Evolutionary conservation across 495 filamentous ascomycete species (phyloP), one percentile per base, ranked within the genome.

Genomic region (Tuber melanosporum): DNA sequence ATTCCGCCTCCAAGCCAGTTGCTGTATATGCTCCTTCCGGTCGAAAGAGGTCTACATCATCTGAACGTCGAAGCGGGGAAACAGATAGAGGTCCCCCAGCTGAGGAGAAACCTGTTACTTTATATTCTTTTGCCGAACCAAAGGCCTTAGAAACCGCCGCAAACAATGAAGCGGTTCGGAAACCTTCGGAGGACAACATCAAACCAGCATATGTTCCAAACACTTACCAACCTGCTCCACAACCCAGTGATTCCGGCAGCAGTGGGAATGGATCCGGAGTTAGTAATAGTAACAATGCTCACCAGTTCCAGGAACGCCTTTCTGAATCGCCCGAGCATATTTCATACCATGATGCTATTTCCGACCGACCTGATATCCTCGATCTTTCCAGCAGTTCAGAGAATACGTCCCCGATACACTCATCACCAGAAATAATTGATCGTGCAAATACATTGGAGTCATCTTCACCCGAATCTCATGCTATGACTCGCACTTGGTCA

Each of bases 311-410:
- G 3, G 87, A 90, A 78, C 86, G 88, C 19, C 83, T 91, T 75
- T 91, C 92, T 0, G 94, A 95, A 81, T 95, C 93, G 10, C 94
- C 94, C 19, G 89, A 94, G 22, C 87, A 92, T 78, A 87, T 93
- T 26, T 93, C 92, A 14, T 90, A 89, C 17, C 83, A 87, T 36
- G 85, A 83, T 39, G 82, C 85, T 49, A 66, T 66, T n/a, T 84
- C 84, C 39, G 85, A 89, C 71, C 88, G 88, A 14, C 90, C 90
- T 7, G 88, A 88, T 42, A 86, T 93, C 47, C 87, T 89, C 81
- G 86, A 87, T 17, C 92, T 93, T 83, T 89, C 87, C 20, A 91
- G 91, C 32, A 90, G 90, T 73, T 89, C 90, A 79, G 89, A 87
- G 32, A 89, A 89, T 39, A 87, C 86, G 36, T 89, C 90, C 26